phyloP scores from a whole-genome alignment of 345 rosid species.

The Trapa bicornis region DNA sequence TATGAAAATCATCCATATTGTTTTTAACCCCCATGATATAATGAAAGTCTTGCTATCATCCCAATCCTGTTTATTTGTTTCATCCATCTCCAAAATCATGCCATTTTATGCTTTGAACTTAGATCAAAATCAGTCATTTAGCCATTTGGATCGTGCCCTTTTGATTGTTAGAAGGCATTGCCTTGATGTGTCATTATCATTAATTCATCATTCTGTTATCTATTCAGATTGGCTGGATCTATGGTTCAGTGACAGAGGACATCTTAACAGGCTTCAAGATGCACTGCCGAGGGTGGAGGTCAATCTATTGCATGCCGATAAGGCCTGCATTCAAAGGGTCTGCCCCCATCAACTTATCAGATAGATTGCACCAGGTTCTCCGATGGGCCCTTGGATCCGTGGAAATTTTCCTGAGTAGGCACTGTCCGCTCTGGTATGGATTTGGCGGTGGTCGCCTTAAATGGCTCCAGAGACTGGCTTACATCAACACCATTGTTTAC shows the following conservation, averaged over 20 bases:
- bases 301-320: constrained; percentile 88
- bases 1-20: too few relatives aligned
- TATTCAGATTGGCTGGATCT: constrained; percentile 92
- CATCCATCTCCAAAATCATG: too few relatives aligned
- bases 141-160: background rate
- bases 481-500: constrained; percentile 83
- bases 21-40: too few relatives aligned
- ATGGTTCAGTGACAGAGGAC: constrained; percentile 24
- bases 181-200: background rate
- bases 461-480: constrained; percentile 84
- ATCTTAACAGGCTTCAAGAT: constrained; percentile 94
- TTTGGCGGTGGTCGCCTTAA: constrained; percentile 93
- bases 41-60: too few relatives aligned
- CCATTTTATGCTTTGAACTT: too few relatives aligned
- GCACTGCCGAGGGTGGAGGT: constrained; percentile 99
- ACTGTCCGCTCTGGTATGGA: constrained; percentile 96
- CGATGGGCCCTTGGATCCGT: constrained; percentile 99
- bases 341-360: constrained; percentile 24
- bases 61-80: too few relatives aligned
- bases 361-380: constrained; percentile 84
- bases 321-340: constrained; percentile 99
- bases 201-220: constrained; percentile 1
- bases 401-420: constrained; percentile 90
- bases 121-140: background rate
- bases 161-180: background rate